Percentiles rank a stretch among this genome's conserved stretches.
Conservation (phyloP, 352 stramenopile genomes). For the Pythium biforme region DNA sequence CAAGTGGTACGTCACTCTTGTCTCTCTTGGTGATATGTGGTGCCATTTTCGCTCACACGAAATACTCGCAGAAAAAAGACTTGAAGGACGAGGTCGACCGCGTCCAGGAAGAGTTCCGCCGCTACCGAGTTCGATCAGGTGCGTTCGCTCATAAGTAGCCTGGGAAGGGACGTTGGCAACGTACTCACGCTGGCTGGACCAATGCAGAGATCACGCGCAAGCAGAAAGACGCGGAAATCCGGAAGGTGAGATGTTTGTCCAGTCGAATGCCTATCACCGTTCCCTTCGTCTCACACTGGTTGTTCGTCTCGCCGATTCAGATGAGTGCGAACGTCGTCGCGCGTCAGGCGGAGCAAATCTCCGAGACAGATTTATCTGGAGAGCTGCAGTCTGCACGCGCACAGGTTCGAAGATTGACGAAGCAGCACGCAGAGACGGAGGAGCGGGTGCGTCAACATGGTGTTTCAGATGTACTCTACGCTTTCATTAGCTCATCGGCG, state of each 20-base stretch:
- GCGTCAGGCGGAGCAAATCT: constrained; percentile 77
- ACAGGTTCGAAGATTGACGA: constrained; percentile 74
- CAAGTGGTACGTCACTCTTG: constrained; percentile 45
- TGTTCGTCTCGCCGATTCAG: constrained; percentile 26
- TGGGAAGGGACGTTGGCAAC: too few relatives aligned
- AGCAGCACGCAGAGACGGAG: constrained; percentile 70
- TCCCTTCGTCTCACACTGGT: not conserved
- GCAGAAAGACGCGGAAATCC: constrained; percentile 85
- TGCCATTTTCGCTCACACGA: not conserved
- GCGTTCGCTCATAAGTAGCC: not conserved
- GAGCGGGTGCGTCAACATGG: constrained; percentile 46
- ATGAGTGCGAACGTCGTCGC: constrained; percentile 77
- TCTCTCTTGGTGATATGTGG: not conserved
- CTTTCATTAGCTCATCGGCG: not conserved
- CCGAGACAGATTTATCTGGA: constrained; percentile 63
- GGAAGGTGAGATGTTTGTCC: constrained; percentile 48
- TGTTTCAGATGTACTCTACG: not conserved
- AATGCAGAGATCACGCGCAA: constrained; percentile 82
- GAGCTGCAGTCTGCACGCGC: constrained; percentile 72
- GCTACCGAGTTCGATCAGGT: constrained; percentile 82
- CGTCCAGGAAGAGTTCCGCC: constrained; percentile 86
- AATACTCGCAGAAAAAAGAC: constrained; percentile 58
- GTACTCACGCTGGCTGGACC: not conserved
- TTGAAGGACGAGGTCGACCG: constrained; percentile 81
- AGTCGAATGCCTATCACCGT: not conserved